Conservation (phyloP, 768 basidiomycete species). For the Mycena indigotica region DNA sequence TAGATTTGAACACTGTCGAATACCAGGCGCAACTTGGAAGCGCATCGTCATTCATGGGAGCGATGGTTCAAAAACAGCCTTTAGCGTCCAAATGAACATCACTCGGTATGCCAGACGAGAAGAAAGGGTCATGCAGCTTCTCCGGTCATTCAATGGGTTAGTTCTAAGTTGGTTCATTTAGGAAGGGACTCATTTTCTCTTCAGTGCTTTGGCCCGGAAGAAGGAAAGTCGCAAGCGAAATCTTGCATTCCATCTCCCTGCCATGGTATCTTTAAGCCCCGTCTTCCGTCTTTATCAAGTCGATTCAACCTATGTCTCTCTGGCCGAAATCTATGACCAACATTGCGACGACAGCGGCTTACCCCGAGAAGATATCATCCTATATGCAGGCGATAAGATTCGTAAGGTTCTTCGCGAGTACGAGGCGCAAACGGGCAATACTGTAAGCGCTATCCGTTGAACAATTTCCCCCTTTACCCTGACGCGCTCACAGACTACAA, state of each 20-base stretch:
- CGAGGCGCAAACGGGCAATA: constrained; percentile 48
- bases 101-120: constrained; percentile 86
- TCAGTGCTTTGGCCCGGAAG: constrained; percentile 78
- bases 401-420: constrained; percentile 67
- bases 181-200: constrained; percentile 7
- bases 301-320: constrained; percentile 85
- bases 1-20: constrained; percentile 87
- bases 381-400: constrained; percentile 84
- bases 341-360: constrained; percentile 78
- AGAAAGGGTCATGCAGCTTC: constrained; percentile 87
- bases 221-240: constrained; percentile 94
- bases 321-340: constrained; percentile 94
- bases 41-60: constrained; percentile 89
- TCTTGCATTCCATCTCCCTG: constrained; percentile 88
- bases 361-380: constrained; percentile 83
- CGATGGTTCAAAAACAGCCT: constrained; percentile 87
- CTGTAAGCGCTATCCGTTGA: constrained; percentile 33
- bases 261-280: constrained; percentile 81
- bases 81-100: constrained; percentile 88
- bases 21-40: constrained; percentile 84
- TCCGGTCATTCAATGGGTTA: constrained; percentile 93
- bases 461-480: constrained; percentile 1
- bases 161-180: not conserved
- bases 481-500: constrained; percentile 47
- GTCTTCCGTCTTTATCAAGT: constrained; percentile 84